These are phyloP conservation scores for Dimargaris xerosporica DNA, from an alignment of 192 early-diverging fungal genomes.

Conservation along the genomic window DNA sequence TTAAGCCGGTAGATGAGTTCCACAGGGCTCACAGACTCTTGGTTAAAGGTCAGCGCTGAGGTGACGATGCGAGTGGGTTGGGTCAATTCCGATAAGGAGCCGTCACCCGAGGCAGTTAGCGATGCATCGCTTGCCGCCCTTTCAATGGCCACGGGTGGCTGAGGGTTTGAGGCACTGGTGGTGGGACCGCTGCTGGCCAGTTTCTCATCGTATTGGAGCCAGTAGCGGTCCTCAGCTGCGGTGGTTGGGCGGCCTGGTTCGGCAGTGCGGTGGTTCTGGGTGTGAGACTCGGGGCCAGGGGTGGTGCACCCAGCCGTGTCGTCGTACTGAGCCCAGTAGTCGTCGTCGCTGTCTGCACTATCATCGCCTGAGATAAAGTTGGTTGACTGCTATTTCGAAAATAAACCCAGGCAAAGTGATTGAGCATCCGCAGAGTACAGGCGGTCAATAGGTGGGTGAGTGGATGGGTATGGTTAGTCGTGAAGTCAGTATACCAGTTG, in stretches of 20 bases:
- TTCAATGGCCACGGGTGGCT: neutral
- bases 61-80: conserved; percentile 5
- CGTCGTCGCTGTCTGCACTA: neutral
- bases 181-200: neutral
- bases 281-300: neutral
- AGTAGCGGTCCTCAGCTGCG: conserved; percentile 7
- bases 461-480: neutral
- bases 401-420: neutral
- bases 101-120: neutral
- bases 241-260: neutral
- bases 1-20: conserved; percentile 7
- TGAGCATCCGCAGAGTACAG: neutral
- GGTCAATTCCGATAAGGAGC: neutral
- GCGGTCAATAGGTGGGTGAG: neutral
- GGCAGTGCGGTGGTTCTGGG: neutral
- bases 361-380: neutral
- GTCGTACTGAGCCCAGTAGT: conserved; percentile 10
- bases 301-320: neutral
- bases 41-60: conserved; percentile 9
- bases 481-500: neutral
- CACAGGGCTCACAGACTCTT: conserved; percentile 7
- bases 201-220: conserved; percentile 4
- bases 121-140: neutral
- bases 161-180: neutral
- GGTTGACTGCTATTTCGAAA: neutral